Conservation (phyloP, 352 stramenopile genomes). For the Phytophthora sp. region DNA sequence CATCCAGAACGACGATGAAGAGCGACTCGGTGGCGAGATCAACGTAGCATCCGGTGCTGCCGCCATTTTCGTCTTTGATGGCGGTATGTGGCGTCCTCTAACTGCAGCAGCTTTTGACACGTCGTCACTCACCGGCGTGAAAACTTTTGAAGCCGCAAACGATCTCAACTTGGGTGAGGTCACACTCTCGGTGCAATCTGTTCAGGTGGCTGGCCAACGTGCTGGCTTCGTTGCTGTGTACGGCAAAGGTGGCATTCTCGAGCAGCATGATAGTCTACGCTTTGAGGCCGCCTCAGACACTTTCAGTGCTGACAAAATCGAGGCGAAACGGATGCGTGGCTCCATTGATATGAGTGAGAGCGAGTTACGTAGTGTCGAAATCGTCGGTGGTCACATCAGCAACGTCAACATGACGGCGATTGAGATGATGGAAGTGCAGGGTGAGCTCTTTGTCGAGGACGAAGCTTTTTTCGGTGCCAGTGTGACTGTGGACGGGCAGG, state of each 20-base stretch:
- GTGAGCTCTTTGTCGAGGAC: conserved; percentile 84
- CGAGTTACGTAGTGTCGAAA: conserved; percentile 69
- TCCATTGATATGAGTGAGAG: conserved; percentile 85
- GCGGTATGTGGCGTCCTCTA: conserved; percentile 61
- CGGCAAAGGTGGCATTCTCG: conserved; percentile 70
- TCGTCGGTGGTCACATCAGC: conserved; percentile 77
- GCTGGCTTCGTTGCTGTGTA: conserved; percentile 71
- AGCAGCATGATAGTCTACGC: conserved; percentile 58
- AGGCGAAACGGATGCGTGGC: conserved; percentile 55
- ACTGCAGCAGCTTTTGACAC: conserved; percentile 73
- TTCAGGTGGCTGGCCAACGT: conserved; percentile 66
- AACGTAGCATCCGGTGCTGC: conserved; percentile 54
- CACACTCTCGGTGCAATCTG: conserved; percentile 65
- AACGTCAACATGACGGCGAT: conserved; percentile 80
- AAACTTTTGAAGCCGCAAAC: conserved; percentile 63
- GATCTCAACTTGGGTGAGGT: conserved; percentile 80
- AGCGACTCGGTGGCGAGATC: conserved; percentile 54
- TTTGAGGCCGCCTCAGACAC: conserved; percentile 61
- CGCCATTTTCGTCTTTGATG: conserved; percentile 79
- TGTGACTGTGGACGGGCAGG: conserved; percentile 87
- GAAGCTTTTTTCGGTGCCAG: conserved; percentile 85
- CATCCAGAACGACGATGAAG: conserved; percentile 77
- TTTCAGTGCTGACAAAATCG: conserved; percentile 52
- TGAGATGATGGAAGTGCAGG: conserved; percentile 72
- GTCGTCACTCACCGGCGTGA: conserved; percentile 61